Base-by-base conservation (phyloP, 495 filamentous ascomycete genomes). In the Neurospora tetraspora region DNA sequence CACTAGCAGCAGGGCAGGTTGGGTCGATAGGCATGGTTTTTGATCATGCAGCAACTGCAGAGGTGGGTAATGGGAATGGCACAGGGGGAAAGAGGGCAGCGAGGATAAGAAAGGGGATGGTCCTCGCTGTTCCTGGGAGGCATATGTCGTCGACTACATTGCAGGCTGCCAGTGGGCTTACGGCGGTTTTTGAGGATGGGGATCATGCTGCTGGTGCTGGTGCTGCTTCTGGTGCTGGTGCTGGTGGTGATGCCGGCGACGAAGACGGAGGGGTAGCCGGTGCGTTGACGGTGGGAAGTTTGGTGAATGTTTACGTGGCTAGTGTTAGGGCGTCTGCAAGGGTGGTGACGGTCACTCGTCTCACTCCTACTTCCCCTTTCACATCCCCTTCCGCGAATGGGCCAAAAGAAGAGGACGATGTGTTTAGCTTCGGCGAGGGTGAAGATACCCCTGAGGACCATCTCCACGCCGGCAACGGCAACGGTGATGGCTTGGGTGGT, bases 241-340 rank as follows among this genome's bases (percentile, higher is more conserved):
- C n/a, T 4, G 2, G 5, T 53, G 45, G 20, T 53, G 20, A 34
- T 1, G 53, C 11, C 5, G 1, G 14, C 5, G 10, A 1, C 5
- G 47, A 59, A 1, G 53, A 31, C 2, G 53, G 18, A 1, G 53
- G 53, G 27, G 79, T 82, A 23, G 77, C 81, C 10, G 78, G 77
- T 71, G 75, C 82, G 71, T 76, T 87, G 20, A 73, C 75, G 61
- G 69, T 82, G 74, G 80, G 87, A 74, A 80, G 87, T 81, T 83
- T 91, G 31, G 92, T 96, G 2, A 92, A 94, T 18, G 87, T 92
- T 1, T 97, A 97, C 75, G 89, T 93, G 42, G 93, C 91, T 16
- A 97, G 93, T 77, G 89, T 98, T n/a, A 88, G 96, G 18, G 89
- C 93, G 3, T 86, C 90, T 0, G 94, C 93, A 12, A 88, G 91